Conservation (phyloP, 1,284 basidiomycete genomes). For the Tilletia setariae region DNA sequence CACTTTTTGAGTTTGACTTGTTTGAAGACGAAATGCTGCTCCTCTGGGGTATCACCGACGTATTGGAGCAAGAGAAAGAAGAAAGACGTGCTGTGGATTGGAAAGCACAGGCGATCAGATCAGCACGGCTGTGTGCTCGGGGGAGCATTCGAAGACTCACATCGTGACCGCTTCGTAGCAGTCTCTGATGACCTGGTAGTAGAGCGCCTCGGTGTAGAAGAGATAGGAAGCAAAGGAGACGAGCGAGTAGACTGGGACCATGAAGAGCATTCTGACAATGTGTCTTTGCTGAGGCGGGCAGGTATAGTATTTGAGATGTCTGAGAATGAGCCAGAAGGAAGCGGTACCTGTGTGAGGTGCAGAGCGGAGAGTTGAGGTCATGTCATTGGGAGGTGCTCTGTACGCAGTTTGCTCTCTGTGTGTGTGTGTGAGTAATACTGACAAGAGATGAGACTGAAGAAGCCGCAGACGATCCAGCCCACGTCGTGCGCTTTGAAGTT, state of each 20-base stretch:
- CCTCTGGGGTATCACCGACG: conserved; percentile 65
- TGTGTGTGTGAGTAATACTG: conserved; percentile 9
- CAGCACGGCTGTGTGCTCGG: not conserved
- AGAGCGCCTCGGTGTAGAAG: conserved; percentile 58
- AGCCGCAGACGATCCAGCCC: conserved; percentile 69
- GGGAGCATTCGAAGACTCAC: not conserved
- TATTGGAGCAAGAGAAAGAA: conserved; percentile 74
- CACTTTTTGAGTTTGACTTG: conserved; percentile 62
- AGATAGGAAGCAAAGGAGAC: conserved; percentile 69
- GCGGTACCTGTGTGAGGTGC: conserved; percentile 60
- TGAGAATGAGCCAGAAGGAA: conserved; percentile 70
- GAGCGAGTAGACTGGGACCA: conserved; percentile 72
- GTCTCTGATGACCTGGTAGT: conserved; percentile 51
- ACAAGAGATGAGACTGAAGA: conserved; percentile 58
- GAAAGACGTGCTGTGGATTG: conserved; percentile 64
- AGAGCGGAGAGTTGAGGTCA: too few species aligned
- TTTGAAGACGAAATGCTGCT: conserved; percentile 65
- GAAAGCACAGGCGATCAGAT: not conserved
- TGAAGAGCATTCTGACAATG: conserved; percentile 67
- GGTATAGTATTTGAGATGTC: conserved; percentile 71
- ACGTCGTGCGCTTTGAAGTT: conserved; percentile 62
- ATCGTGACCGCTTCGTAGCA: conserved; percentile 48
- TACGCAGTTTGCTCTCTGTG: too few species aligned
- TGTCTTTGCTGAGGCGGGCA: conserved; percentile 59
- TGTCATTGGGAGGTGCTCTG: too few species aligned